Evolutionary conservation across 345 rosid genomes (phyloP).

Genomic region (Heritiera fomes): DNA sequence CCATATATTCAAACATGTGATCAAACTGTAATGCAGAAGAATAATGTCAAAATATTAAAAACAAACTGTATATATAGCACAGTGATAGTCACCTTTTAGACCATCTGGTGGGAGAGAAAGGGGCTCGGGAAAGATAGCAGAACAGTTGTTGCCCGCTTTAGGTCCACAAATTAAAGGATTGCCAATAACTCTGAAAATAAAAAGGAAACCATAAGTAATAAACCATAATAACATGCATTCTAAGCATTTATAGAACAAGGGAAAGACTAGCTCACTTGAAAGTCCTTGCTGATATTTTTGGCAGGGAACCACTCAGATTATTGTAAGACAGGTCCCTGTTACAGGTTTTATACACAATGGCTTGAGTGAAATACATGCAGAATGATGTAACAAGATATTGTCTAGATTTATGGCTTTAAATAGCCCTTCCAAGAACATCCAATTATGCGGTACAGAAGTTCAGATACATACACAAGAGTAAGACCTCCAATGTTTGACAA

Average conservation of each 20-base stretch:
- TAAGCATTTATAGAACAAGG: slow-evolving; percentile 7
- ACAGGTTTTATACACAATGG: slow-evolving; percentile 10
- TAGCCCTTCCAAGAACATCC: neutral
- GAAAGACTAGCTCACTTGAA: slow-evolving; percentile 66
- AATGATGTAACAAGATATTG: neutral
- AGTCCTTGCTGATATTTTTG: slow-evolving; percentile 88
- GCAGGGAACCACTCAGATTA: slow-evolving; percentile 90
- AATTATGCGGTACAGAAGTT: slow-evolving; percentile 7
- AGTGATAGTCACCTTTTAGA: slow-evolving; percentile 43
- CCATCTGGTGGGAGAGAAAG: slow-evolving; percentile 85
- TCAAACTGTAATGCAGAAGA: neutral
- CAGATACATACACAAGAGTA: slow-evolving; percentile 72
- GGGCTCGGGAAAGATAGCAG: slow-evolving; percentile 90
- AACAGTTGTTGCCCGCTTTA: slow-evolving; percentile 64
- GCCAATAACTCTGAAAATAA: slow-evolving; percentile 63
- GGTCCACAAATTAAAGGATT: slow-evolving; percentile 86
- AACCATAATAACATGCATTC: neutral
- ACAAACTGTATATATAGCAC: neutral
- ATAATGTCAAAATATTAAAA: neutral
- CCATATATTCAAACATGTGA: slow-evolving; percentile 17
- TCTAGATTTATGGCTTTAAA: neutral
- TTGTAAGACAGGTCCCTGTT: slow-evolving; percentile 91
- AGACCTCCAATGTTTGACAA: slow-evolving; percentile 83
- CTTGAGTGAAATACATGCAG: slow-evolving; percentile 2
- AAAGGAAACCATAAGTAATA: slow-evolving; percentile 11